Evolutionary conservation across 1,284 basidiomycete species (phyloP).

Genomic region (Austropuccinia psidii): DNA sequence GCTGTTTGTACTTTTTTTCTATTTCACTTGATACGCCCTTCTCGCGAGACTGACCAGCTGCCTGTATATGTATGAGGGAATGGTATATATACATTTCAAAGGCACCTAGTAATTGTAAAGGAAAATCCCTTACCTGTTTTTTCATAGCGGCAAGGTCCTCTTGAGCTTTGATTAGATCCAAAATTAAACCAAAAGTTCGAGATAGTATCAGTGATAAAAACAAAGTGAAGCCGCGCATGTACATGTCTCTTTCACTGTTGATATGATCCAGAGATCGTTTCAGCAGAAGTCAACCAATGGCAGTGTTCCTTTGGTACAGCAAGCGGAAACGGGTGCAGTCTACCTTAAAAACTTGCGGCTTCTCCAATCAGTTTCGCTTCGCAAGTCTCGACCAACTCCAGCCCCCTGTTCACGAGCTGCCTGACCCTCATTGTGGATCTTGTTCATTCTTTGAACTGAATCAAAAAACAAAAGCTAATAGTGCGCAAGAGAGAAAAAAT

Average conservation of each 20-base stretch:
- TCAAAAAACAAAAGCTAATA: constrained; percentile 29
- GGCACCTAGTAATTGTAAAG: neutral
- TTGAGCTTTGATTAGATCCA: constrained; percentile 81
- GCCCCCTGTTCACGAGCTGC: constrained; percentile 29
- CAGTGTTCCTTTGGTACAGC: too few relatives aligned
- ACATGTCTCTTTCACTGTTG: constrained; percentile 32
- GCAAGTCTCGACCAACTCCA: constrained; percentile 39
- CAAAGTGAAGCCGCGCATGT: constrained; percentile 54
- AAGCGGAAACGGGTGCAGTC: neutral
- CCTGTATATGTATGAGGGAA: neutral
- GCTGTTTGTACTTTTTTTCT: constrained; percentile 34
- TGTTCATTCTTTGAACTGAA: constrained; percentile 33
- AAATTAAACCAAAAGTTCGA: constrained; percentile 80
- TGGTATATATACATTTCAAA: neutral
- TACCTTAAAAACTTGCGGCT: constrained; percentile 44
- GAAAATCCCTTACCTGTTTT: constrained; percentile 54
- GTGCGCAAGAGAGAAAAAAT: neutral
- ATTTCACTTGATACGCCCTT: constrained; percentile 21
- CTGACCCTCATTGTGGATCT: constrained; percentile 28
- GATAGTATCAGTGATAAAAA: constrained; percentile 90
- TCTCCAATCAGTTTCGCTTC: constrained; percentile 45
- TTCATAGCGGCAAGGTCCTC: constrained; percentile 78
- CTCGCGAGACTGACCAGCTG: constrained; percentile 25
- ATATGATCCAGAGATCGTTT: too few relatives aligned
- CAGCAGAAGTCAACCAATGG: too few relatives aligned